Evolutionary conservation across 2,329 filamentous ascomycete genomes (phyloP).

Genomic region (Calonectria pauciramosa): DNA sequence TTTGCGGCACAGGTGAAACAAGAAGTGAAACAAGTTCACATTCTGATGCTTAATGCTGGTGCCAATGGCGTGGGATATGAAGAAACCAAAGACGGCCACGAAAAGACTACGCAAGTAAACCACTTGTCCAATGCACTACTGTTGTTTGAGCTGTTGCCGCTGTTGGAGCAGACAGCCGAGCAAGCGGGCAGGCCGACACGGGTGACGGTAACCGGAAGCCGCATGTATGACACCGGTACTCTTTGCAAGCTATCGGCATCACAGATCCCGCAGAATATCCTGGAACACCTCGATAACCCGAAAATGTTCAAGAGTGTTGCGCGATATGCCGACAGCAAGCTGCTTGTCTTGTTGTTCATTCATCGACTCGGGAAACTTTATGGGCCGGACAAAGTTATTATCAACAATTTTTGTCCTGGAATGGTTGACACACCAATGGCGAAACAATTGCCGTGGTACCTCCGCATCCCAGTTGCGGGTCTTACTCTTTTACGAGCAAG

Average conservation of each 20-base stretch:
- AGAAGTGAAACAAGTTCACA: not conserved
- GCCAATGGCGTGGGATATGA: not conserved
- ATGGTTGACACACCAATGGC: conserved; percentile 24
- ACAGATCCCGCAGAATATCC: not conserved
- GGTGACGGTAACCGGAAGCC: conserved; percentile 33
- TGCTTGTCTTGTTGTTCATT: conserved; percentile 30
- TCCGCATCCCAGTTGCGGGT: conserved; percentile 14
- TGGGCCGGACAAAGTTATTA: conserved; percentile 15
- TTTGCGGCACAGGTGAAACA: conserved; percentile 10
- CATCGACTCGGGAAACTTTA: conserved; percentile 25
- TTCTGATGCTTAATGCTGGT: conserved; percentile 33
- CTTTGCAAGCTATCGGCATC: conserved; percentile 8
- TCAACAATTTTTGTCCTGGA: conserved; percentile 30
- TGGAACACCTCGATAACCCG: not conserved
- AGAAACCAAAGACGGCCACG: conserved; percentile 31
- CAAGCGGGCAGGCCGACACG: conserved; percentile 11
- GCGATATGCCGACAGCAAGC: conserved; percentile 26
- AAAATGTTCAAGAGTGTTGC: not conserved
- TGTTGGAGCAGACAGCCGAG: conserved; percentile 33
- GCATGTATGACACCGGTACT: conserved; percentile 16
- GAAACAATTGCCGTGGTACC: conserved; percentile 21
- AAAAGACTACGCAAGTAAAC: conserved; percentile 43
- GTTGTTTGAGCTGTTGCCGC: conserved; percentile 31
- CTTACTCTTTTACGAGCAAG: conserved; percentile 13
- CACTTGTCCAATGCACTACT: conserved; percentile 44